These are phyloP conservation scores for Irpex sp. DNA, from an alignment of 1,284 basidiomycete genomes.

Conservation along the genomic window DNA sequence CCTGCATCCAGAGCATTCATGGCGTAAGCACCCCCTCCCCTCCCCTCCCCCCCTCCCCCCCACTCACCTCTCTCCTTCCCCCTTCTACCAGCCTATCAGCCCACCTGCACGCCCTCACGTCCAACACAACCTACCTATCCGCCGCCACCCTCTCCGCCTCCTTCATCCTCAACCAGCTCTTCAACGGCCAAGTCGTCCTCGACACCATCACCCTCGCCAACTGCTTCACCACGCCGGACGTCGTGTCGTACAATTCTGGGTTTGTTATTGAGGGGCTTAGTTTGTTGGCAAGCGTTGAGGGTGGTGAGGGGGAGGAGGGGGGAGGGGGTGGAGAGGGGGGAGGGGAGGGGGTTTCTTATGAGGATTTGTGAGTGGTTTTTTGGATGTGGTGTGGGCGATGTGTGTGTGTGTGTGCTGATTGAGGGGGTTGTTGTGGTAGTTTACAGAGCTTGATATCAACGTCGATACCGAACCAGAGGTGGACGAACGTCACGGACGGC, in stretches of 20 bases:
- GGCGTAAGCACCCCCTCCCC: not conserved
- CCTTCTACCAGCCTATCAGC: conserved; percentile 5
- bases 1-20: conserved; percentile 2
- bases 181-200: conserved; percentile 1
- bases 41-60: not conserved
- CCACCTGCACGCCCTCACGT: not conserved
- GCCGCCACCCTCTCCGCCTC: conserved; percentile 1
- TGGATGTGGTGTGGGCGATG: too few species aligned
- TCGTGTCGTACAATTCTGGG: not conserved
- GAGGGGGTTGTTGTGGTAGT: not conserved
- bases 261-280: conserved; percentile 6
- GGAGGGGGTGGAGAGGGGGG: too few species aligned
- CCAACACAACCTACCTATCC: not conserved
- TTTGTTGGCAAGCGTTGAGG: not conserved
- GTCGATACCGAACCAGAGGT: not conserved
- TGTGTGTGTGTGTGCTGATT: too few species aligned
- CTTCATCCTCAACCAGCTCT: conserved; percentile 6
- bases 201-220: conserved; percentile 1
- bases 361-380: conserved; percentile 2
- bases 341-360: not conserved
- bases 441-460: not conserved
- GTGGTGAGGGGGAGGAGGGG: not conserved
- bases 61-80: not conserved
- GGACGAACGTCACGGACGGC: not conserved
- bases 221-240: not conserved